Evolutionary conservation across 139 green algal genomes (phyloP).

Genomic region (Chlorella sp.): DNA sequence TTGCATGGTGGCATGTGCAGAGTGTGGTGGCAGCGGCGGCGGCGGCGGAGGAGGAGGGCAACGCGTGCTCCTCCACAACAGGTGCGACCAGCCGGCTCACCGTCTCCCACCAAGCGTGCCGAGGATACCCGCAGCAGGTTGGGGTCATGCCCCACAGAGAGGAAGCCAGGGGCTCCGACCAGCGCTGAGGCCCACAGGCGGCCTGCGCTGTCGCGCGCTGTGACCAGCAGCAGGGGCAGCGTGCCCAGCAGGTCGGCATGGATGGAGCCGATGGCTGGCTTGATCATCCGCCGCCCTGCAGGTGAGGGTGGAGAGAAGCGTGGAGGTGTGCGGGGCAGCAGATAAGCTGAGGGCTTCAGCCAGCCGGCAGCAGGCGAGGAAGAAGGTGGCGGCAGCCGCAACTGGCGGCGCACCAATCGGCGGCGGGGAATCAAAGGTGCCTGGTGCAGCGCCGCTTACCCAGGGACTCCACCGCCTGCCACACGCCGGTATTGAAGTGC

Average conservation of each 20-base stretch:
- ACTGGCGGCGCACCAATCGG: too few species aligned
- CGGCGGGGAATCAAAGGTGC: not conserved
- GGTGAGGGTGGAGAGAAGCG: not conserved
- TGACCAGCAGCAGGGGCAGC: slow-evolving; percentile 1
- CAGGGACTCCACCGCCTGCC: not conserved
- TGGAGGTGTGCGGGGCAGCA: not conserved
- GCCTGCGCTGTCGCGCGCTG: not conserved
- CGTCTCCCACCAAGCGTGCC: not conserved
- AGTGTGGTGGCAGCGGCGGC: not conserved
- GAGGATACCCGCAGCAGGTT: not conserved
- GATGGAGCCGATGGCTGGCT: not conserved
- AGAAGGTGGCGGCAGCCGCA: not conserved
- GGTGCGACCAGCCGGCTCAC: not conserved
- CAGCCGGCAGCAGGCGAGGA: too few species aligned
- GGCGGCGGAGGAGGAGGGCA: too few species aligned
- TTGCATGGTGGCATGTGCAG: too few species aligned
- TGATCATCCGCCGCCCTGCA: slow-evolving; percentile 9
- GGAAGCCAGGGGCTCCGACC: not conserved
- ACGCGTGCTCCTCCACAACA: too few species aligned
- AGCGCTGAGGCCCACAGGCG: not conserved
- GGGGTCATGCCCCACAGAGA: not conserved
- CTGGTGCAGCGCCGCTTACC: not conserved
- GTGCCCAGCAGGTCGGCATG: not conserved
- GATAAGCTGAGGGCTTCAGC: not conserved
- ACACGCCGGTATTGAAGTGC: not conserved